Base-by-base conservation (phyloP, 164 flowering plant species). In the Pachysandra terminalis region DNA sequence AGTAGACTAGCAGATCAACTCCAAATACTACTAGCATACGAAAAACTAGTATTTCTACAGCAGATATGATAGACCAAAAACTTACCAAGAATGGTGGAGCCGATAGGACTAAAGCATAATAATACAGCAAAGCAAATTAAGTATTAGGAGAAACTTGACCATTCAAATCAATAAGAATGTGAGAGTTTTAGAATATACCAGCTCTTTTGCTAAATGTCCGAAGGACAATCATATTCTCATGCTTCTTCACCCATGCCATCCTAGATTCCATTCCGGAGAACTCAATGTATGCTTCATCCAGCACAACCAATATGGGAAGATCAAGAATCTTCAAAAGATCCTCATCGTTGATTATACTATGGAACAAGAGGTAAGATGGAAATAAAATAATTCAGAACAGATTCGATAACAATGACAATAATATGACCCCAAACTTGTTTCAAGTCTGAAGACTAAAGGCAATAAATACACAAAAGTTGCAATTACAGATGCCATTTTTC, bases 161-260 rank as follows among this genome's bases (percentile, higher is more conserved):
- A n/a, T 35, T 21, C 37, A 21, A 51, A 62, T 17, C 58, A n/a
- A 25, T 21, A 66, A 3, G 19, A 2, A 63, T 22, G 56, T 17
- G 13, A 70, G 63, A 41, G 71, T 40, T 26, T 15, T 35, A 16
- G 53, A 70, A 68, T 73, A 19, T 83, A 93, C 97, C 98, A 75
- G 99, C 98, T 88, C 98, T 80, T 75, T 96, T 93, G 79, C 99
- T 96, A 69, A 96, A 96, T 57, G 99, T 96, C 25, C 99, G 88
- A 48, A 96, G 92, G 57, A 96, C 96, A 74, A 96, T 90, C 21
- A 96, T 77, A 76, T 93, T 92, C 67, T 91, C 99, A 71, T 86
- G 79, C 72, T 87, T 82, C 86, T 93, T 91, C 70, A 93, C 98
- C 99, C 98, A 96, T 49, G 68, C 73, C 98, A 96, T 96, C 75